Base-by-base conservation (phyloP, 2,329 filamentous ascomycete species). In the Bipolaris gigantea region DNA sequence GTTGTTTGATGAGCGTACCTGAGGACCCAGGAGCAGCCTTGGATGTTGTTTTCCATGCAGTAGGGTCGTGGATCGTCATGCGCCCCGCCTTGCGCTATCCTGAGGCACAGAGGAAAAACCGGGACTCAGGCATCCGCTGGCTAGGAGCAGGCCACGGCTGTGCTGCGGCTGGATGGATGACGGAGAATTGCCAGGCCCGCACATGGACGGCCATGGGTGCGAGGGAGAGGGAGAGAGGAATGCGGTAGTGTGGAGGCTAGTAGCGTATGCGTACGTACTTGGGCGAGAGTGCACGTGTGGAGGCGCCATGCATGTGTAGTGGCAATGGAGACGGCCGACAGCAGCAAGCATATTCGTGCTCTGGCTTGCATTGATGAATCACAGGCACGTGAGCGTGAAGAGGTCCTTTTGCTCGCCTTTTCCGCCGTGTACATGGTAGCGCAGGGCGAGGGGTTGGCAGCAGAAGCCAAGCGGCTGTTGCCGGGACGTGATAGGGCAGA, bases 111-210 rank as follows among this genome's bases (percentile, higher is more conserved):
- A 57, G 48, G 44, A 57, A 57, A 62, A 61, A 64, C 67, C 67
- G 69, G 66, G 61, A 67, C 63, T 70, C 40, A 69, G 66, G 66
- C 67, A 72, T 72, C 69, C 68, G 69, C 61, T 57, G 66, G 62
- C 59, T 49, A 58, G 13, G 21, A 25, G 38, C 35, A 53, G 35
- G 50, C 33, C 39, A 36, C 35, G 33, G 27, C 55, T 51, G 51
- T 52, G 57, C 57, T 50, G 48, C 46, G 39, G 27, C 50, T 41
- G 23, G 44, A 45, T 41, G 19, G 30, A 36, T 39, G 30, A 30
- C 49, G 57, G 50, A 58, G 52, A 53, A 56, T 51, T 54, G 39
- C 30, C 35, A 38, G 4, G 10, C 27, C 27, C 27, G 27, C 27
- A 30, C 27, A 30, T 30, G 27, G 10, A 11, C 13, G 27, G 27